These are phyloP conservation scores for Rehmannia glutinosa DNA, from an alignment of 257 asterid genomes.

Conservation along the genomic window DNA sequence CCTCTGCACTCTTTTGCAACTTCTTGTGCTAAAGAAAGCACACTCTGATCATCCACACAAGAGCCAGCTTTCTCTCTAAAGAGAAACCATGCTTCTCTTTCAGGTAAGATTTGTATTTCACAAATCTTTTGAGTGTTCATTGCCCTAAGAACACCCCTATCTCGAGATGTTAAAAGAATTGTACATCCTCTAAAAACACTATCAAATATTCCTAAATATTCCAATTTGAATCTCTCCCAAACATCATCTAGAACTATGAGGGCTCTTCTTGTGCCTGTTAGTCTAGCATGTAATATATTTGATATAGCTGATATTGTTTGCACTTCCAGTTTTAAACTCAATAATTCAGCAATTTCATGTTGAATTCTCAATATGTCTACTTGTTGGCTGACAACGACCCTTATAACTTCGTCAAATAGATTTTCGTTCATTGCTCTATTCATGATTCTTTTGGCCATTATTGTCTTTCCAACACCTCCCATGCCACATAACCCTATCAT, in stretches of 20 bases:
- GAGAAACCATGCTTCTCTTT: conserved; percentile 28
- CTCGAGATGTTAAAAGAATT: conserved; percentile 18
- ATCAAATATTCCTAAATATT: conserved; percentile 19
- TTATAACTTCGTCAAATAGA: conserved; percentile 14
- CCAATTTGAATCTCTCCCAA: conserved; percentile 18
- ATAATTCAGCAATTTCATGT: neutral
- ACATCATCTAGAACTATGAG: conserved; percentile 34
- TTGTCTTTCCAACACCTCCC: conserved; percentile 9
- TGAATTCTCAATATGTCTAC: conserved; percentile 11
- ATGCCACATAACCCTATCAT: neutral
- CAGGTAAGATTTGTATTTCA: neutral
- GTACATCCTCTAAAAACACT: conserved; percentile 7
- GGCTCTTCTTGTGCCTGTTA: neutral
- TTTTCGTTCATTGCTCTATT: neutral
- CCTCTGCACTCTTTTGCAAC: conserved; percentile 22
- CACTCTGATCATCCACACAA: neutral
- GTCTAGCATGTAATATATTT: neutral
- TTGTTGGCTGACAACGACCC: neutral
- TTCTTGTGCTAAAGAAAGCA: neutral
- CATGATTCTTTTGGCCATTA: neutral
- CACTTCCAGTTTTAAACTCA: neutral
- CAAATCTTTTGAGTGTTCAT: conserved; percentile 15
- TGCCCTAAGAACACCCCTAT: neutral
- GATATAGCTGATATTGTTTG: neutral
- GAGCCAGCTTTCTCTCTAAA: conserved; percentile 11